Percentiles rank a stretch among this genome's conserved stretches.
Conservation (phyloP, 139 green algal genomes). For the Chlorella vulgaris region DNA sequence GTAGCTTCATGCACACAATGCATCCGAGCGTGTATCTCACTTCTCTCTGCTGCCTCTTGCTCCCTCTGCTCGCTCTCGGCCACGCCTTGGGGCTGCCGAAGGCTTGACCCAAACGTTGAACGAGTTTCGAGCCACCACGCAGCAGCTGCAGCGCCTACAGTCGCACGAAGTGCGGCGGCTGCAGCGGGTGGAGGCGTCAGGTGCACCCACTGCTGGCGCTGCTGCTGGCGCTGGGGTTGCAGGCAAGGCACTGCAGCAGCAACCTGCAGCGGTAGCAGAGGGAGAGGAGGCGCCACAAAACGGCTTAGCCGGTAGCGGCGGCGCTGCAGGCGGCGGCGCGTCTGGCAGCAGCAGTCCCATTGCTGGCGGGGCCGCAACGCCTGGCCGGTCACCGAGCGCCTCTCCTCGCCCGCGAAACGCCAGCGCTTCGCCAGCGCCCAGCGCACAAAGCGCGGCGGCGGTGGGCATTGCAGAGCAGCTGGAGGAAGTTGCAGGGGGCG, state of each 20-base stretch:
- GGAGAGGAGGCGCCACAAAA: no score
- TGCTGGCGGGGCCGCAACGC: no score
- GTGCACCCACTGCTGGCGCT: background rate
- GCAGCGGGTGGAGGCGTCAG: slow-evolving; percentile 8
- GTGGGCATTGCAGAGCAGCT: slow-evolving; percentile 25
- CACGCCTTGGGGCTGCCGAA: background rate
- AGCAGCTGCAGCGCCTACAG: slow-evolving; percentile 38
- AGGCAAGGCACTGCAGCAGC: background rate
- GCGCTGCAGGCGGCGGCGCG: no score
- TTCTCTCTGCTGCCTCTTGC: no score
- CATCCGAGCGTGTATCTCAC: no score
- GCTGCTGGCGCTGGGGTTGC: background rate
- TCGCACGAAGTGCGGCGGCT: slow-evolving; percentile 25
- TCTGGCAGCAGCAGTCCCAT: no score
- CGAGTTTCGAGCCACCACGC: slow-evolving; percentile 38
- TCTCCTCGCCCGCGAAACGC: no score
- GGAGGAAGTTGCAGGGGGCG: slow-evolving; percentile 29
- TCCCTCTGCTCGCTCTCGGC: no score
- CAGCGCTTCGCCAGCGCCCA: background rate
- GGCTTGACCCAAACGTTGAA: slow-evolving; percentile 44
- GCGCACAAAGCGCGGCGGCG: background rate
- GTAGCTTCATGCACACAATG: no score
- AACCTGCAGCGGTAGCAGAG: background rate
- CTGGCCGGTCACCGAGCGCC: no score
- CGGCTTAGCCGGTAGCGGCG: no score